These are phyloP conservation scores for Endogone sp. DNA, from an alignment of 192 early-diverging fungal species.

Conservation along the genomic window DNA sequence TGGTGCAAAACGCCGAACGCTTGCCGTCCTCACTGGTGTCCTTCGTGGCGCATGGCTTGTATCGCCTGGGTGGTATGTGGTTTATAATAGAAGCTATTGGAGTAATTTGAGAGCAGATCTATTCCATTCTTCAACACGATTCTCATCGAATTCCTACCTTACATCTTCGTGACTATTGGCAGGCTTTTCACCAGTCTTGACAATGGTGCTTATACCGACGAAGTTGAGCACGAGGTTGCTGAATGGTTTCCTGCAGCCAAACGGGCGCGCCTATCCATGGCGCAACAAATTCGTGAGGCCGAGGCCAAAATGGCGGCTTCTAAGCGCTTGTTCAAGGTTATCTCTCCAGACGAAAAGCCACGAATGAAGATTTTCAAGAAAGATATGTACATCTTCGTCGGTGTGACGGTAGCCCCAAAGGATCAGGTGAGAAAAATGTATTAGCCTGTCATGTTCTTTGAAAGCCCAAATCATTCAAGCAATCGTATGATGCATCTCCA, in stretches of 20 bases:
- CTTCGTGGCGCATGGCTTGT: neutral
- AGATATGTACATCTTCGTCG: neutral
- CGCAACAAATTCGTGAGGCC: too few relatives aligned
- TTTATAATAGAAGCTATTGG: neutral
- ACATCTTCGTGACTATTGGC: neutral
- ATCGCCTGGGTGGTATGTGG: neutral
- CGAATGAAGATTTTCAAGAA: neutral
- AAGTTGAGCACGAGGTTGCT: neutral
- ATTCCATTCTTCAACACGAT: too few relatives aligned
- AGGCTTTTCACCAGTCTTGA: neutral
- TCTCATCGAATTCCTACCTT: too few relatives aligned
- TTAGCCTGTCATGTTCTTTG: too few relatives aligned
- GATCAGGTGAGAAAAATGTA: neutral
- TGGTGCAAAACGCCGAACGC: neutral
- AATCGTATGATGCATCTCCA: too few relatives aligned
- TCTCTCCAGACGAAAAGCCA: too few relatives aligned
- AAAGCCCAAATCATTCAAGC: too few relatives aligned
- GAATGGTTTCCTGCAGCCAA: conserved; percentile 1
- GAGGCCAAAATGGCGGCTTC: too few relatives aligned
- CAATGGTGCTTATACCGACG: neutral
- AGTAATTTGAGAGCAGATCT: too few relatives aligned
- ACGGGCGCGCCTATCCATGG: neutral
- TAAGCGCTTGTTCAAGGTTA: too few relatives aligned
- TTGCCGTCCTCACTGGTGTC: neutral
- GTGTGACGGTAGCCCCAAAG: neutral